Evolutionary conservation across 2,329 filamentous ascomycete genomes (phyloP).

Genomic region (Beauveria rudraprayagi): DNA sequence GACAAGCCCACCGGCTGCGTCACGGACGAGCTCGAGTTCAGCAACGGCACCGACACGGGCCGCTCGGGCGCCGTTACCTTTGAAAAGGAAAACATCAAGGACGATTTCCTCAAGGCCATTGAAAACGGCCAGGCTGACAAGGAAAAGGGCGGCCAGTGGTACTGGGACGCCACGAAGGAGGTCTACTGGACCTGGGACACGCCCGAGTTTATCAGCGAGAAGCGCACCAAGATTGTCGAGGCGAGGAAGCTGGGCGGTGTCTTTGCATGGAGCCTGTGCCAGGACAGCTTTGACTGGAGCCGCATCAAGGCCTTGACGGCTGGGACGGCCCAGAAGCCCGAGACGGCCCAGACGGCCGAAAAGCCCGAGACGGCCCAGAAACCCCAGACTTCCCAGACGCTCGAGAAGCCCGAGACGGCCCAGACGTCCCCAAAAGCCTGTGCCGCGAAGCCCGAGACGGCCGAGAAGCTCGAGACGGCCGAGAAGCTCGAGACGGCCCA

Average conservation of each 20-base stretch:
- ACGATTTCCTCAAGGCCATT: slow-evolving; percentile 34
- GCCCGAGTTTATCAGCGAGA: slow-evolving; percentile 35
- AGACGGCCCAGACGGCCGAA: too few species aligned
- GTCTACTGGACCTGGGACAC: slow-evolving; percentile 52
- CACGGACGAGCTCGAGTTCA: slow-evolving; percentile 50
- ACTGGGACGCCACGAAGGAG: slow-evolving; percentile 35
- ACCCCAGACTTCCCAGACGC: too few species aligned
- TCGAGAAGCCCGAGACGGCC: too few species aligned
- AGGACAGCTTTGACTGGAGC: slow-evolving; percentile 36
- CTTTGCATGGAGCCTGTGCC: slow-evolving; percentile 46
- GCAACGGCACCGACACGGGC: slow-evolving; percentile 50
- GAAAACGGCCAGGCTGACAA: slow-evolving; percentile 34
- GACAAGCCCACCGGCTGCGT: slow-evolving; percentile 47
- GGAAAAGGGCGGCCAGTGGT: slow-evolving; percentile 46
- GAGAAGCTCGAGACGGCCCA: too few species aligned
- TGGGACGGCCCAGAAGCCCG: too few species aligned
- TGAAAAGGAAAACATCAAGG: slow-evolving; percentile 24
- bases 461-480: too few species aligned
- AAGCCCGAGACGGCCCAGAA: too few species aligned
- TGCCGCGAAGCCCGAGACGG: too few species aligned
- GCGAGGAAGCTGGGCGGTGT: slow-evolving; percentile 38
- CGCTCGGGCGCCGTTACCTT: slow-evolving; percentile 35
- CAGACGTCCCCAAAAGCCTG: too few species aligned
- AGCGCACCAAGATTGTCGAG: slow-evolving; percentile 37
- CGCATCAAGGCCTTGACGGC: slow-evolving; percentile 33